Evolutionary conservation across 805 yeast species (phyloP), one percentile per base, ranked within the genome.

Genomic region (Starmerella apis): DNA sequence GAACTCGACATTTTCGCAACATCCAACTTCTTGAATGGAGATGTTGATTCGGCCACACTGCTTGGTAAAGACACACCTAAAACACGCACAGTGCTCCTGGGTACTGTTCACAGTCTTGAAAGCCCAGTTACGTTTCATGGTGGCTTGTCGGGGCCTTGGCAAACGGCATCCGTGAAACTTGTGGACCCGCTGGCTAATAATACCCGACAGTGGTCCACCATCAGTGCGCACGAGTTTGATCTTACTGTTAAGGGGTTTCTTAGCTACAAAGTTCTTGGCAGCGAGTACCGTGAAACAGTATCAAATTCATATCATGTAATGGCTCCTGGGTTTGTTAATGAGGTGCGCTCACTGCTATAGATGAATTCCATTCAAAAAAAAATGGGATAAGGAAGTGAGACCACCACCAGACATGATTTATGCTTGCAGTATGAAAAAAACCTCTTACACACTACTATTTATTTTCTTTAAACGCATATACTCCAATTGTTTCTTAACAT

Each of bases 151-250:
- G 41, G 25, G 4, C 6, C 20, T 9, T 63, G 73, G n/a, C 77
- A 86, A 14, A 68, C 71, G 9, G 85, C 87, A 2, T 84, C 81
- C 47, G 74, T 87, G 9, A 83, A 83, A 60, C 70, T 90, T 19
- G 52, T 80, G 14, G 75, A 77, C 48, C 96, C 96, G 0, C 92
- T 95, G 19, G 65, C 60, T 14, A 65, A 71, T 56, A 63, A 56
- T 28, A 56, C 59, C 6, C 60, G 57, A 5, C 59, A 58, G 24
- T 88, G 97, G 97, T 75, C 77, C 46, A 70, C 71, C 11, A 77
- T 90, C 11, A 78, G 82, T 10, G 76, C 78, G 53, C 77, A 84
- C 61, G 95, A 95, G 11, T 90, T 88, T 64, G 95, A 86, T 53
- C 69, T 90, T 56, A 83, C 86, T 19, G 72, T 90, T 3, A 71